phyloP scores from a whole-genome alignment of 73 alveolate genomes.

The Effrenium voratum region DNA sequence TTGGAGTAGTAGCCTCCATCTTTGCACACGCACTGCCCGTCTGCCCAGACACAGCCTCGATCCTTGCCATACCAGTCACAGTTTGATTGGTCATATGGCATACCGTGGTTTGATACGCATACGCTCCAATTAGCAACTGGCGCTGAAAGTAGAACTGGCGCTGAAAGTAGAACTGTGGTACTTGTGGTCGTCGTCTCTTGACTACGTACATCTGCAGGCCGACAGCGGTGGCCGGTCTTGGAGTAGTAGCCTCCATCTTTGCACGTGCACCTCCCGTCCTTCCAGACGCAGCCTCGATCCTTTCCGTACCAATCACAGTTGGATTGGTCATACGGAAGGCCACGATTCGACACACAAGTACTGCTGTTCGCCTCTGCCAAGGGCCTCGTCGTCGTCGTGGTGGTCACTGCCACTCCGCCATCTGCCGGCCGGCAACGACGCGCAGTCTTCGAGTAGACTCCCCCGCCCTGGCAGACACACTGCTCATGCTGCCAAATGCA shows the following conservation, averaged over 20 bases:
- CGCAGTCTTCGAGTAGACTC: neutral
- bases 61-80: neutral
- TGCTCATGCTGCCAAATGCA: neutral
- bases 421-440: slow-evolving; percentile 39
- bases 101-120: neutral
- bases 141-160: neutral
- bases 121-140: neutral
- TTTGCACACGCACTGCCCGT: neutral
- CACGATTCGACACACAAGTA: slow-evolving; percentile 9
- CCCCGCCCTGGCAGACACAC: slow-evolving; percentile 25
- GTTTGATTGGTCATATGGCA: neutral
- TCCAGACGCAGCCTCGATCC: slow-evolving; percentile 15
- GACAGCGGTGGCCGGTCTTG: slow-evolving; percentile 13
- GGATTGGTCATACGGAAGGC: neutral
- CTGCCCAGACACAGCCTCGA: slow-evolving; percentile 9
- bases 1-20: neutral
- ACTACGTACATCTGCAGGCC: neutral
- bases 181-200: neutral
- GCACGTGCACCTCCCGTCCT: neutral
- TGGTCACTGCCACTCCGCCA: neutral
- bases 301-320: neutral
- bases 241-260: neutral
- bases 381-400: neutral
- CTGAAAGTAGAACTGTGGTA: neutral
- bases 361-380: neutral